phyloP scores from a whole-genome alignment of 2,329 filamentous ascomycete genomes.

The Pleoardoris graminearum region DNA sequence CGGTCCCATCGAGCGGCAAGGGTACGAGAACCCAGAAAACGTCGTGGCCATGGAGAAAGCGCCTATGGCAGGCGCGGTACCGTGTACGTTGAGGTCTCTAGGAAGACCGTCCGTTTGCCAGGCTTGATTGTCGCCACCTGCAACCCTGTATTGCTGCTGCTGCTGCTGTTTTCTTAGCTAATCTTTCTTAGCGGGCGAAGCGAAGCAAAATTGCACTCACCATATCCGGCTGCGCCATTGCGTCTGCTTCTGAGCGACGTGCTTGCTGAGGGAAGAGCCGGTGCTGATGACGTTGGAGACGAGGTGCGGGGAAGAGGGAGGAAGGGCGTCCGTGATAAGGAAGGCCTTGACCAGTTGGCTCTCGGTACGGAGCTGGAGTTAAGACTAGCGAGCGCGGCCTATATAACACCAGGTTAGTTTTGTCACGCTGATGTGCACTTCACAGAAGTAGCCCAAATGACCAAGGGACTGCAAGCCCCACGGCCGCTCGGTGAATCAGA shows the following conservation, averaged over 20 bases:
- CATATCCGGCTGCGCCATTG: conserved; percentile 22
- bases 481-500: conserved; percentile 23
- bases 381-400: neutral
- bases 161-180: conserved; percentile 10
- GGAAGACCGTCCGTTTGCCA: conserved; percentile 10
- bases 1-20: conserved; percentile 8
- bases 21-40: neutral
- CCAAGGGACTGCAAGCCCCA: neutral
- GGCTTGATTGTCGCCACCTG: conserved; percentile 3
- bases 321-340: neutral
- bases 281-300: conserved; percentile 9
- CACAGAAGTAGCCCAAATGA: neutral
- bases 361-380: neutral
- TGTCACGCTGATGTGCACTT: neutral
- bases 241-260: neutral
- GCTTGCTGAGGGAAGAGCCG: conserved; percentile 7
- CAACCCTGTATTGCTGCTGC: conserved; percentile 16
- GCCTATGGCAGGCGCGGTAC: neutral
- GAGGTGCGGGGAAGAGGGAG: conserved; percentile 1
- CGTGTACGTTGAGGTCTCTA: conserved; percentile 1
- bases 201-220: conserved; percentile 13
- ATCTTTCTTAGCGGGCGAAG: neutral
- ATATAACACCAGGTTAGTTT: neutral
- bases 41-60: neutral
- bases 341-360: neutral